Base-by-base conservation (phyloP, 2,329 filamentous ascomycete genomes). In the Venturia effusa region DNA sequence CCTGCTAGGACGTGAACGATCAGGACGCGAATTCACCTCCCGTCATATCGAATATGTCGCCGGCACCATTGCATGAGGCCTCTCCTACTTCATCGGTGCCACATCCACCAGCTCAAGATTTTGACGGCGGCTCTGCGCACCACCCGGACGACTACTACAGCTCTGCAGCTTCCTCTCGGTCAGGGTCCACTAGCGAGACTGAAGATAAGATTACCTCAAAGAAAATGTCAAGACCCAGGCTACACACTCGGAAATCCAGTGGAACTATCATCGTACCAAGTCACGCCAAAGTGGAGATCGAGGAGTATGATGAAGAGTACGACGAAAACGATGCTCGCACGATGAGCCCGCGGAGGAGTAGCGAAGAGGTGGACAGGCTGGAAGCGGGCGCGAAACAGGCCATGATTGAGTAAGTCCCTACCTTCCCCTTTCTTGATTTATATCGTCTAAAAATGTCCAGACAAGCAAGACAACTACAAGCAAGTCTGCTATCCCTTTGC, bases 311-410 rank as follows among this genome's bases (percentile, higher is more conserved):
- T 67, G 84, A 88, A 67, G 83, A 90, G 67, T 89, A 92, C 69
- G 90, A 92, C 32, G 88, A 92, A 30, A 89, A 91, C 73, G 92
- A 97, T 74, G 92, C 94, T 66, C 82, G 93, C 71, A 89, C 91
- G 66, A 97, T 99, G 93, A 97, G 92, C 74, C 93, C 93, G 2
- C 82, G 93, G 69, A 81, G 93, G 70, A 96, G 91, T 68, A 95
- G 88, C 70, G 91, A 94, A 71, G 93, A 97, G 73, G 84, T 97
- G 63, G 90, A 96, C 75, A 88, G 87, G 72, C 83, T 97, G 74
- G 89, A 92, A 69, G 87, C 89, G 70, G 90, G 93, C 71, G 91
- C 92, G 43, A 81, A 92, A 65, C 78, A 82, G 68, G 80, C 82
- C 32, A 72, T 87, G 67, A 83, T 85, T 71, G 83, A 84, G 83